Evolutionary conservation across 352 stramenopile genomes (phyloP), one percentile per base, ranked within the genome.

Genomic region (Globisporangium paroecandrum): DNA sequence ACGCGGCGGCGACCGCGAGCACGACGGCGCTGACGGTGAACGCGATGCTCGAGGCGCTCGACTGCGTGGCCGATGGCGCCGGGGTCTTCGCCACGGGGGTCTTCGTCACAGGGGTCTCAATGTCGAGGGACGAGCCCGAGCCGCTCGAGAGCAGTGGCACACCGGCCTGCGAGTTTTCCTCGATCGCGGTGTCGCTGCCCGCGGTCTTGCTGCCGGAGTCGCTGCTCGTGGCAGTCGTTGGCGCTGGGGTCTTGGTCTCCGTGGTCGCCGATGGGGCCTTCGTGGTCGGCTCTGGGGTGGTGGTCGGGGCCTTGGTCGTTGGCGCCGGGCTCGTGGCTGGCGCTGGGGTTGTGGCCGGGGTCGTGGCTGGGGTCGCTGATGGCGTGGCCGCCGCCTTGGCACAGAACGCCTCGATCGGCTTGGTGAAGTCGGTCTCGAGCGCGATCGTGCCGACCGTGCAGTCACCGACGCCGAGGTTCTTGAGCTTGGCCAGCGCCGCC

Each of bases 401-500:
- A 1, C 58, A 63, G 36, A 25, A 63, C 58, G 27, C 13, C 24
- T 55, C 58, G 5, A 55, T 64, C 36, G 36, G 58, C 1, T 38
- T 36, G 29, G 74, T 58, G 22, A 75, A 65, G 29, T 75, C 55
- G 25, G 71, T 62, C 43, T 72, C 58, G 34, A 77, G 47, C 9
- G 56, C 9, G 32, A 74, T 53, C n/a, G 43, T 43, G 0, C 61
- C 58, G 47, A 71, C 22, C 7, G 53, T n/a, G 69, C 73, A 76
- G 60, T 78, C 73, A n/a, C 73, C 73, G 12, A 76, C 56, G 13
- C 58, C 53, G 2, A 73, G 55, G 1, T 22, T 68, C 64, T 69
- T 62, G 41, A 78, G 36, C 20, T 38, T 59, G 6, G 43, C 36
- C 41, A 78, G 66, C 18, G 70, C 58, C 34, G 29, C 41, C 56